Base-by-base conservation (phyloP, 495 filamentous ascomycete genomes). In the Tuber melanosporum region DNA sequence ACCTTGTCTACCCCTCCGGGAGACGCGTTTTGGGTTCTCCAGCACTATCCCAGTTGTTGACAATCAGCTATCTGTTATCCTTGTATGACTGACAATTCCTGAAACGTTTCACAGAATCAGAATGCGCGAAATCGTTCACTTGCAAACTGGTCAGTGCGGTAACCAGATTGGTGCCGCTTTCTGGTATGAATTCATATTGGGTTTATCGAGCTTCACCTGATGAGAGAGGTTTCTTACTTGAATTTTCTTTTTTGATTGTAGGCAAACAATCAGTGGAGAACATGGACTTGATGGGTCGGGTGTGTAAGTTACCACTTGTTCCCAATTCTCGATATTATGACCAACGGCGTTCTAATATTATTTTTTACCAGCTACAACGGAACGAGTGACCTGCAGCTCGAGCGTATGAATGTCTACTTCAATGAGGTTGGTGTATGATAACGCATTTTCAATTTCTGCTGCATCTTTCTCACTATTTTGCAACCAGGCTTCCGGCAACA, bases 381-480 rank as follows among this genome's bases (percentile, higher is more conserved):
- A 83, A 92, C 93, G 79, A 98, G 95, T 73, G 95, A 98, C 87
- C 94, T 99, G 85, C 95, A 99, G 89, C 89, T 98, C 78, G 95
- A 99, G 91, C 95, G 95, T 84, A 97, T 99, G 95, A 99, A 94
- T 88, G 95, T 99, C 86, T 99, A 99, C 91, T 99, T 99, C 91
- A 99, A 98, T 88, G 93, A 98, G 92, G 94, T 97, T 85, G 74
- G 88, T 86, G 77, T 66, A 74, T 39, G 47, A 43, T 43, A 36
- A 72, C 6, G 36, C 26, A 32, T 42, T 36, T 36, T 71, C 47
- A 19, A 74, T 32, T 47, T 41, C 36, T 44, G 41, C 17, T 19
- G 15, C 72, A 52, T 32, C 12, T 19, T 66, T 66, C 57, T 66
- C 57, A 66, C n/a, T 44, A 70, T 39, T 62, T 12, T n/a, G 10